Percentiles rank a stretch among this genome's conserved stretches.
Evolutionary conservation across 805 yeast genomes (phyloP).

Genomic region (Suhomyces faveliae): DNA sequence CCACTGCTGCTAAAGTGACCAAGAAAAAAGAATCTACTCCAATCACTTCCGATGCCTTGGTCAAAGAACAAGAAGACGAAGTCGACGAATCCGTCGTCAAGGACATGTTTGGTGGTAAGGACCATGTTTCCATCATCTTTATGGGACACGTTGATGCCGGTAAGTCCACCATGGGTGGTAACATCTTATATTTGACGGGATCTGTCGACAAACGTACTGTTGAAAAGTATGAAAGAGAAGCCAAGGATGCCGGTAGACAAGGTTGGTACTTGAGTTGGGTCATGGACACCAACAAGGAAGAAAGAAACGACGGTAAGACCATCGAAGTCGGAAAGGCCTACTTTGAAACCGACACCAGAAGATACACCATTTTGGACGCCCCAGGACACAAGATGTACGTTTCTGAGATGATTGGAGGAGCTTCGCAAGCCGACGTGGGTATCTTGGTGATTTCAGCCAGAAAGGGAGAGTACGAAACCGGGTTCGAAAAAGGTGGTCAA

Average conservation of each 20-base stretch:
- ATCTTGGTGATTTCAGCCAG: conserved; percentile 95
- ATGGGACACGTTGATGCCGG: conserved; percentile 99
- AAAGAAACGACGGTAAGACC: conserved; percentile 98
- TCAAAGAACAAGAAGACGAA: conserved; percentile 72
- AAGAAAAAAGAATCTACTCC: conserved; percentile 20
- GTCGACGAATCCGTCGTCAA: conserved; percentile 84
- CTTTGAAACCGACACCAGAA: conserved; percentile 96
- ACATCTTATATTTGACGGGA: conserved; percentile 86
- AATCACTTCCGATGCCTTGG: conserved; percentile 47
- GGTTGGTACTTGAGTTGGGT: conserved; percentile 99
- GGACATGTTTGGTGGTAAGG: conserved; percentile 96
- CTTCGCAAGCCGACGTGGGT: conserved; percentile 99
- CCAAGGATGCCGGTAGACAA: conserved; percentile 99
- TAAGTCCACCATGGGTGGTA: conserved; percentile 99
- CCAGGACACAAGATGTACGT: conserved; percentile 99
- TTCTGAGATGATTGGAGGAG: conserved; percentile 99
- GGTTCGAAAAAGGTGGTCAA: conserved; percentile 98
- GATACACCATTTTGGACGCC: conserved; percentile 97
- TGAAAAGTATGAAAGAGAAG: conserved; percentile 97
- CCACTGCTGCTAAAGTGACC: conserved; percentile 14
- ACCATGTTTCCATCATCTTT: conserved; percentile 92
- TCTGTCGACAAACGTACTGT: conserved; percentile 98
- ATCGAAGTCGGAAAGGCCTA: conserved; percentile 98
- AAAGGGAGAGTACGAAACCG: conserved; percentile 99
- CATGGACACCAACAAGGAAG: conserved; percentile 99